phyloP scores from a whole-genome alignment of 164 flowering plant species.

The Vitis amurensis region DNA sequence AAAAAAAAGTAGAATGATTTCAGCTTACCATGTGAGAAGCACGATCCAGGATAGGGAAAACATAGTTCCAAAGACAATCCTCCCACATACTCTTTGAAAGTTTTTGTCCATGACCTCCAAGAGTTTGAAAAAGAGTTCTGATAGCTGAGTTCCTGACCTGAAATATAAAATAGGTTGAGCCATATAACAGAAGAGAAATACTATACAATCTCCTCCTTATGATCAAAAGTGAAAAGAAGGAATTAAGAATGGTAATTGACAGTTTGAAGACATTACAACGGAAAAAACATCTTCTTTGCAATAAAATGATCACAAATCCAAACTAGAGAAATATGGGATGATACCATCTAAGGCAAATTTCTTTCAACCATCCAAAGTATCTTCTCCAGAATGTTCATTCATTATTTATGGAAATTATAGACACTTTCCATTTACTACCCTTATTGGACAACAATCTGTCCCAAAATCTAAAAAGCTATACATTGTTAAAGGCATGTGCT shows the following conservation, averaged over 20 bases:
- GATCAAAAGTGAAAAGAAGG: neutral
- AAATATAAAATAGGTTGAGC: conserved; percentile 11
- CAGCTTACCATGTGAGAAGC: conserved; percentile 81
- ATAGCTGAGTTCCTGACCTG: conserved; percentile 97
- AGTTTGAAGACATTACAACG: neutral
- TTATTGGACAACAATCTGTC: neutral
- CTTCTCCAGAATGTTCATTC: neutral
- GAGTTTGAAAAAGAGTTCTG: conserved; percentile 91
- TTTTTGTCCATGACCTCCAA: conserved; percentile 96
- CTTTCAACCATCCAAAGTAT: neutral
- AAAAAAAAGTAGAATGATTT: neutral
- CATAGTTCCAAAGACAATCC: conserved; percentile 93
- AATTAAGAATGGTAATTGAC: neutral
- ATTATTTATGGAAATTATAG: neutral
- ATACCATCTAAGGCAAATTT: too few relatives aligned
- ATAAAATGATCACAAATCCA: neutral
- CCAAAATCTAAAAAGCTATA: neutral
- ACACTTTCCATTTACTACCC: neutral
- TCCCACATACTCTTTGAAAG: conserved; percentile 95
- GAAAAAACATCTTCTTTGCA: neutral
- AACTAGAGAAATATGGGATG: neutral
- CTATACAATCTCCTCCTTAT: neutral
- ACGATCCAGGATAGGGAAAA: conserved; percentile 77
- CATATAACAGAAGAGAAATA: neutral
- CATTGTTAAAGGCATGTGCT: neutral